These are phyloP conservation scores for Ogataea dorogensis DNA, from an alignment of 805 yeast species.

Conservation along the genomic window DNA sequence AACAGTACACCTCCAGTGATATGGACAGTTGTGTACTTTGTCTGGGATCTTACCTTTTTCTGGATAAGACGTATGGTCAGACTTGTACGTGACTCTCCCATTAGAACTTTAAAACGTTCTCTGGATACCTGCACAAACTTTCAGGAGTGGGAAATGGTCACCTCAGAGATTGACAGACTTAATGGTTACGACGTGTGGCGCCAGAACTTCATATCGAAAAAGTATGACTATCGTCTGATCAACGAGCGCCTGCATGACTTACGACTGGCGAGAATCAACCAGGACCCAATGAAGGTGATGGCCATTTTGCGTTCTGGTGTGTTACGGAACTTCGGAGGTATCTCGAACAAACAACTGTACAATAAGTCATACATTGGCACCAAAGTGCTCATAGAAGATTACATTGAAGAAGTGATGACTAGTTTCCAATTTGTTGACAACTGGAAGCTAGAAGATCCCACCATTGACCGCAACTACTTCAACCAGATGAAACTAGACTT, in stretches of 20 bases:
- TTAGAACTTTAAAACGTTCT: slow-evolving; percentile 19
- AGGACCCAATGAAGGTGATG: slow-evolving; percentile 58
- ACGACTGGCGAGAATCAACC: slow-evolving; percentile 55
- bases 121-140: slow-evolving; percentile 51
- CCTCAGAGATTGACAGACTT: slow-evolving; percentile 47
- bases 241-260: slow-evolving; percentile 67
- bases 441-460: slow-evolving; percentile 31
- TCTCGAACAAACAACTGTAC: slow-evolving; percentile 74
- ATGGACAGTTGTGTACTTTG: slow-evolving; percentile 34
- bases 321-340: slow-evolving; percentile 88
- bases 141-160: slow-evolving; percentile 67
- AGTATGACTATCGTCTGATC: slow-evolving; percentile 82
- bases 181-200: slow-evolving; percentile 67
- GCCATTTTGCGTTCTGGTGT: slow-evolving; percentile 78
- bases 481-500: slow-evolving; percentile 66
- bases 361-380: slow-evolving; percentile 86
- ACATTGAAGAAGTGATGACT: slow-evolving; percentile 69
- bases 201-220: slow-evolving; percentile 74
- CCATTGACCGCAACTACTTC: slow-evolving; percentile 39
- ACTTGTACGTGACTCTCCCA: slow-evolving; percentile 21
- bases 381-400: slow-evolving; percentile 82
- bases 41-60: slow-evolving; percentile 44
- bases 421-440: slow-evolving; percentile 63
- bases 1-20: slow-evolving; percentile 27
- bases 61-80: slow-evolving; percentile 39